These are phyloP conservation scores for Globisporangium spiculum DNA, from an alignment of 352 stramenopile species.

Conservation along the genomic window DNA sequence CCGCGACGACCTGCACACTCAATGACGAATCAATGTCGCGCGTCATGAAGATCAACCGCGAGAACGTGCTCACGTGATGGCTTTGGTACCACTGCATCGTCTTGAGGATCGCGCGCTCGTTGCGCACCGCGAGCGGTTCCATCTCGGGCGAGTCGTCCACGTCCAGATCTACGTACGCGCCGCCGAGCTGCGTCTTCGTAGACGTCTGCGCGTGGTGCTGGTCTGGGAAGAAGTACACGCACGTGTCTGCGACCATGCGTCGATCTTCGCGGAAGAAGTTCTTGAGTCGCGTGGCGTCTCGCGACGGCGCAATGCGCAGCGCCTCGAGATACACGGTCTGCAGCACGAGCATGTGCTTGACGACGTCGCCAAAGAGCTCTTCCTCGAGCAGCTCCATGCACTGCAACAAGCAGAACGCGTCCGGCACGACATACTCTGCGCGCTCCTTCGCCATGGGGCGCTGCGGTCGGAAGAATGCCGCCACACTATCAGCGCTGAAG, in stretches of 20 bases:
- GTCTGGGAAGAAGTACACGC: constrained; percentile 64
- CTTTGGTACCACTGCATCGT: constrained; percentile 63
- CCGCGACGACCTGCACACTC: constrained; percentile 31
- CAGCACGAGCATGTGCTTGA: constrained; percentile 58
- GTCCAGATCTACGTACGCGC: constrained; percentile 18
- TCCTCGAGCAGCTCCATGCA: constrained; percentile 79
- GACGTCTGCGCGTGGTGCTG: constrained; percentile 65
- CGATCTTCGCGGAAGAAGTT: constrained; percentile 69
- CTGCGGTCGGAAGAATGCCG: constrained; percentile 23
- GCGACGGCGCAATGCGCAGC: constrained; percentile 57
- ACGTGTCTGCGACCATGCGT: constrained; percentile 37
- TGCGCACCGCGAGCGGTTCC: constrained; percentile 36
- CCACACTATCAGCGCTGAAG: constrained; percentile 18
- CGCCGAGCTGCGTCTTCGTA: constrained; percentile 29
- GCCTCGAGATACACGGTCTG: constrained; percentile 68
- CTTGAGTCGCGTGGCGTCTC: constrained; percentile 57
- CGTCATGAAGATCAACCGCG: constrained; percentile 58
- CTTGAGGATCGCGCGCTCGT: constrained; percentile 49
- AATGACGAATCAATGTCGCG: constrained; percentile 43
- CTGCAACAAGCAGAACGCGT: constrained; percentile 66
- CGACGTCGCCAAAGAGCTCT: constrained; percentile 34
- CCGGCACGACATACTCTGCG: constrained; percentile 64
- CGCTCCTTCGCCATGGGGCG: constrained; percentile 33
- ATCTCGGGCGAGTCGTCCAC: constrained; percentile 21
- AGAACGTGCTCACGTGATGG: constrained; percentile 33